Evolutionary conservation across 805 yeast genomes (phyloP), one percentile per base, ranked within the genome.

Genomic region (Starmerella lactis-condensi): DNA sequence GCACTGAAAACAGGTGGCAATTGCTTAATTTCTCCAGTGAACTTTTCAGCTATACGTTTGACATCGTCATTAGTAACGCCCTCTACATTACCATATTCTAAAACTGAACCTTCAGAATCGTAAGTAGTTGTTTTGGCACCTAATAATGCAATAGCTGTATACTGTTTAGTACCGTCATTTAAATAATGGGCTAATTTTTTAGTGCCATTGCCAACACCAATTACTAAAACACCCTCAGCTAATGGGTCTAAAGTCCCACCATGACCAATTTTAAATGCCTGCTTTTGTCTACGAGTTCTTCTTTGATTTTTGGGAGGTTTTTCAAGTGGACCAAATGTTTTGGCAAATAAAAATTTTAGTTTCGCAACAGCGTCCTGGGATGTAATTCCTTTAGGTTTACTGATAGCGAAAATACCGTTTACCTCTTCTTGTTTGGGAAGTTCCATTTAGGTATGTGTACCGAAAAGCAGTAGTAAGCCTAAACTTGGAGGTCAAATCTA

Each of bases 241-340:
- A 78, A 55, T 0, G 96, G 95, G 47, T 89, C 99, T 23, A 89
- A 59, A 0, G 99, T 89, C 7, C 99, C 99, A 13, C 98, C 99
- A 52, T 89, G 99, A 1, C 99, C 99, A 61, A 85, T 75, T 47
- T 89, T 89, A 21, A 83, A 71, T 24, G 35, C 41, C 18, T 37
- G 33, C 18, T 24, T 29, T n/a, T 30, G 17, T 17, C 41, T 11
- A 6, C 37, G 22, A 2, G 38, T 31, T 44, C 72, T 53, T 17
- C 31, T 17, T 2, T 31, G 28, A 3, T 8, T 13, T 22, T 26
- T 27, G 14, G 24, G 31, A 21, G 26, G 14, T 24, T 23, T 16
- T 35, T 40, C 25, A 51, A 51, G 20, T 23, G 65, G 60, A 46
- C 76, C 77, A 5, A 65, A 61, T 4, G 89, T 68, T 1, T 60